These are phyloP conservation scores for Linnemannia zychae DNA, from an alignment of 192 early-diverging fungal genomes.

Conservation along the genomic window DNA sequence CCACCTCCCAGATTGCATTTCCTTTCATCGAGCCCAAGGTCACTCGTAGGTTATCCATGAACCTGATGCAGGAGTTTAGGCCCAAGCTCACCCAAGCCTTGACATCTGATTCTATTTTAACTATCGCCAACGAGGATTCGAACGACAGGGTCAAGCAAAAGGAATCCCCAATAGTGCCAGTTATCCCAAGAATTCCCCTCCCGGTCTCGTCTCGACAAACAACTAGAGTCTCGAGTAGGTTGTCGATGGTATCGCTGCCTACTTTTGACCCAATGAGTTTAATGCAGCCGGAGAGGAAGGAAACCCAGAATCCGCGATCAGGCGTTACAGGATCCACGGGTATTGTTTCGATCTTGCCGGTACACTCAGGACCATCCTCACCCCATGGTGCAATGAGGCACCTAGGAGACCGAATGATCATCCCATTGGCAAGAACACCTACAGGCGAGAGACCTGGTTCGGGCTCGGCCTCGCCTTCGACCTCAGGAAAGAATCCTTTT, in stretches of 20 bases:
- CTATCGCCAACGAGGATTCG: slow-evolving; percentile 37
- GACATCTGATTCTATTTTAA: slow-evolving; percentile 45
- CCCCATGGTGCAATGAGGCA: slow-evolving; percentile 2
- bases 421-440: slow-evolving; percentile 42
- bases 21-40: slow-evolving; percentile 62
- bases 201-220: slow-evolving; percentile 34
- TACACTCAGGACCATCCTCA: slow-evolving; percentile 8
- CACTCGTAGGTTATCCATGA: slow-evolving; percentile 65
- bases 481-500: slow-evolving; percentile 51
- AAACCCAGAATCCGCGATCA: slow-evolving; percentile 9
- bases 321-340: background rate
- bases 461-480: slow-evolving; percentile 18
- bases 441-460: slow-evolving; percentile 30
- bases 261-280: slow-evolving; percentile 43
- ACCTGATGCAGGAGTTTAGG: slow-evolving; percentile 62
- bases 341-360: background rate
- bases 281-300: slow-evolving; percentile 31
- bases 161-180: background rate
- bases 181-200: slow-evolving; percentile 33
- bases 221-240: slow-evolving; percentile 31
- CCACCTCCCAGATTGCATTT: slow-evolving; percentile 50
- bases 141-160: slow-evolving; percentile 21
- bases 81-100: slow-evolving; percentile 30
- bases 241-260: slow-evolving; percentile 46
- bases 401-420: slow-evolving; percentile 26